These are phyloP conservation scores for Epichloe glyceriae DNA, from an alignment of 2,329 filamentous ascomycete genomes.

Conservation along the genomic window DNA sequence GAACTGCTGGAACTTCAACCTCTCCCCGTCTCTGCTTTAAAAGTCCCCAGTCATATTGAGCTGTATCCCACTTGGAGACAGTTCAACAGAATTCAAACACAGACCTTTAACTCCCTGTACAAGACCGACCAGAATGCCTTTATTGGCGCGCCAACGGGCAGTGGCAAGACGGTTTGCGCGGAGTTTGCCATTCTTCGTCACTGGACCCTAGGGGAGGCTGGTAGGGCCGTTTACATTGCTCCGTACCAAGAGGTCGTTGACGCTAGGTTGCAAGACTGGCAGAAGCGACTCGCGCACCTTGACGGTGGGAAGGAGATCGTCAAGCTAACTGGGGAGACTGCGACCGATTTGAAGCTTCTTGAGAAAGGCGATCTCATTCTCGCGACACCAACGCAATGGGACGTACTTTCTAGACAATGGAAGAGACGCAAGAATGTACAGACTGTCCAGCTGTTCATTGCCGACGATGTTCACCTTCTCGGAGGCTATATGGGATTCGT, in stretches of 20 bases:
- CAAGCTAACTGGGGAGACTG: conserved; percentile 87
- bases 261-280: conserved; percentile 71
- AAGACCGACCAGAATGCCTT: conserved; percentile 89
- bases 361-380: conserved; percentile 81
- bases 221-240: conserved; percentile 83
- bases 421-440: conserved; percentile 92
- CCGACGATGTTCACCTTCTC: conserved; percentile 88
- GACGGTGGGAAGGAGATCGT: conserved; percentile 79
- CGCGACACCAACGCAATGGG: conserved; percentile 90
- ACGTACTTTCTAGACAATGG: conserved; percentile 91
- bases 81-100: conserved; percentile 97
- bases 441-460: conserved; percentile 79
- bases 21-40: conserved; percentile 76
- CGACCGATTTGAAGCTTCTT: conserved; percentile 77
- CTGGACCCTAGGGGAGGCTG: conserved; percentile 48
- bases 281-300: conserved; percentile 57
- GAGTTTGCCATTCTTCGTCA: conserved; percentile 86
- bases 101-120: conserved; percentile 89
- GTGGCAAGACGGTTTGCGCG: conserved; percentile 92
- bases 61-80: conserved; percentile 74
- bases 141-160: conserved; percentile 82
- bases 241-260: conserved; percentile 92
- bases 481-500: conserved; percentile 77
- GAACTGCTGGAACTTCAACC: conserved; percentile 85
- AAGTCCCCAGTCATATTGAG: conserved; percentile 66